phyloP scores from a whole-genome alignment of 1,284 basidiomycete species.

The Exobasidium rhododendri region DNA sequence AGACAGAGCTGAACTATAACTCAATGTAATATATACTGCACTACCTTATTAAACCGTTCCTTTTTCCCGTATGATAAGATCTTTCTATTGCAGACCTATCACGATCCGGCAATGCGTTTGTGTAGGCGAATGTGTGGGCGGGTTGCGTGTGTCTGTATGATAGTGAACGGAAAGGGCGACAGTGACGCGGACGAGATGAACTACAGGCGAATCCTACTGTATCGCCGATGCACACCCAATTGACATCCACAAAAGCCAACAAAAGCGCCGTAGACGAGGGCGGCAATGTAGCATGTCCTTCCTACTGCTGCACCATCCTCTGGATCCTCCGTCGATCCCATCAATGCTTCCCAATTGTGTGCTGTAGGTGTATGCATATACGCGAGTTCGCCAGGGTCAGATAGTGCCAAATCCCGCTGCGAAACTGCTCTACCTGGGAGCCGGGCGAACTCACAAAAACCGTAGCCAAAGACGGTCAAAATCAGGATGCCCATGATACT shows the following conservation, averaged over 20 bases:
- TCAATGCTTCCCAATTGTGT: constrained; percentile 58
- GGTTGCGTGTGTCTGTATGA: too few relatives aligned
- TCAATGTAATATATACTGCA: too few relatives aligned
- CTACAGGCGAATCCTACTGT: constrained; percentile 45
- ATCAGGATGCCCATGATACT: constrained; percentile 61
- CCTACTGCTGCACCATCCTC: constrained; percentile 57
- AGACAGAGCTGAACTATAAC: neutral
- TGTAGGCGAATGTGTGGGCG: neutral
- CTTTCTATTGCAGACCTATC: neutral
- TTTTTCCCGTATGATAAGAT: too few relatives aligned
- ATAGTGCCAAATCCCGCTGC: neutral
- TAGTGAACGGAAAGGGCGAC: too few relatives aligned
- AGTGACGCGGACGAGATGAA: too few relatives aligned
- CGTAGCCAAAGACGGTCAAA: constrained; percentile 55
- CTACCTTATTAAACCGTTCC: too few relatives aligned
- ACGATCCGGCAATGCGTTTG: neutral
- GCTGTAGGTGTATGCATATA: neutral
- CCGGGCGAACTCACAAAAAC: constrained; percentile 8
- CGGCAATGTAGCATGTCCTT: constrained; percentile 59
- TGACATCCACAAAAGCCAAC: constrained; percentile 61
- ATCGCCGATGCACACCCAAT: constrained; percentile 45
- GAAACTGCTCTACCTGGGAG: neutral
- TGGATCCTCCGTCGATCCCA: constrained; percentile 58
- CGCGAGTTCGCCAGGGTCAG: neutral
- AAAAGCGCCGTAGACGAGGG: constrained; percentile 59